phyloP scores from a whole-genome alignment of 805 yeast species.

The Scheffersomyces coipomensis region DNA sequence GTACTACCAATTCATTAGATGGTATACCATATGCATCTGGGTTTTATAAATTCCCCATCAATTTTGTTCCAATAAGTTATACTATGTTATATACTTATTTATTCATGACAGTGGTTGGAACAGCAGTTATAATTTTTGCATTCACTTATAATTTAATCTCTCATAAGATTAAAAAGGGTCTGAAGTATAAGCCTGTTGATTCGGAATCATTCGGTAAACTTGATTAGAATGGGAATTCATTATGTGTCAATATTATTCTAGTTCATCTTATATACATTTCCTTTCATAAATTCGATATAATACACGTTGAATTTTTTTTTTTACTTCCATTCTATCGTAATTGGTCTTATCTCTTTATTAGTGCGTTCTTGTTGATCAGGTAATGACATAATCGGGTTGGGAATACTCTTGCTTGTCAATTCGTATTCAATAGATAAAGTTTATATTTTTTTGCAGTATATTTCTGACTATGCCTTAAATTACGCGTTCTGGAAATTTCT shows the following conservation, averaged over 20 bases:
- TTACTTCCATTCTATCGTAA: too few relatives aligned
- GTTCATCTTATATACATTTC: too few relatives aligned
- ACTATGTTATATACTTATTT: conserved; percentile 17
- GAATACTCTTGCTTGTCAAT: too few relatives aligned
- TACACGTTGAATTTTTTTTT: too few relatives aligned
- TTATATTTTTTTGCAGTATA: too few relatives aligned
- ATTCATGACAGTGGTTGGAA: conserved; percentile 16
- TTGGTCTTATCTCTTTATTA: too few relatives aligned
- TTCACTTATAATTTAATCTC: conserved; percentile 22
- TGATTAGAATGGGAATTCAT: conserved; percentile 11
- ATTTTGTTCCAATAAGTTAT: conserved; percentile 26
- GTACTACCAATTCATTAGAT: conserved; percentile 6
- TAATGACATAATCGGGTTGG: too few relatives aligned
- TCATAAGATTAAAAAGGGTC: conserved; percentile 10
- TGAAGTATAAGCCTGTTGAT: conserved; percentile 20
- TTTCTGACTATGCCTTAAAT: too few relatives aligned
- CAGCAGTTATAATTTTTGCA: conserved; percentile 21
- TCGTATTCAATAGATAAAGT: too few relatives aligned
- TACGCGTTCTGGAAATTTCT: too few relatives aligned
- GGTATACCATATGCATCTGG: conserved; percentile 39
- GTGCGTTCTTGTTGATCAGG: too few relatives aligned
- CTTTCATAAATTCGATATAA: too few relatives aligned
- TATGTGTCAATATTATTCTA: neutral
- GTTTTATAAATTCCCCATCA: conserved; percentile 36
- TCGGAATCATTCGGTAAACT: conserved; percentile 20